Evolutionary conservation across 2,329 filamentous ascomycete genomes (phyloP), one percentile per base, ranked within the genome.

Genomic region (Graphium sp.): DNA sequence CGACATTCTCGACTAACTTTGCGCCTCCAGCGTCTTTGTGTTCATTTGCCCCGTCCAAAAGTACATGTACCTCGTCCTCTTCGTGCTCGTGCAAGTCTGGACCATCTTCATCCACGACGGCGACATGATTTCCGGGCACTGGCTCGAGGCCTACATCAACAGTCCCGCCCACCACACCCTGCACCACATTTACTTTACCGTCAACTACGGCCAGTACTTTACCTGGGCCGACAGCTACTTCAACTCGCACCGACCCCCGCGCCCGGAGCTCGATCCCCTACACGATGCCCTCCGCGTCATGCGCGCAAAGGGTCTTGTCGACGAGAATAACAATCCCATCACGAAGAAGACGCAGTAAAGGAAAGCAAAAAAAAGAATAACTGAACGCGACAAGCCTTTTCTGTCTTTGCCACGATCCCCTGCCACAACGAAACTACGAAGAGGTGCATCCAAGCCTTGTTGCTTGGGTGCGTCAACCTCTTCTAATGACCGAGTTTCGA

Each of bases 161-260:
- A 55, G 53, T 35, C 53, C 57, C 6, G 56, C 57, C 8, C 55
- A 58, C 41, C 56, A 60, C 47, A 58, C 55, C 4, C 45, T 60
- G 18, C 56, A 60, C 41, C 56, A 60, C 45, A 55, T 60, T 41
- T 60, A 58, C 45, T 60, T 60, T 40, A 60, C 51, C 34, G 51
- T 53, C 51, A 60, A 60, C 44, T 60, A 60, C 41, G 56, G 56
- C 33, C 56, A 60, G 42, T 60, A 58, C 41, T 59, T 59, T 35
- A 59, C 56, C 34, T 59, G 53, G 54, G 53, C 53, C 37, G 55
- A 58, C 39, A 48, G 29, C 42, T 57, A 52, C 39, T 59, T 54
- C 35, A 47, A 49, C 38, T 58, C 56, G 9, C 55, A 59, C 43
- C 41, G 52, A 25, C 43, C 50, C n/a, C 56, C 55, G n/a, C 42